phyloP scores from a whole-genome alignment of 345 rosid genomes.

The Adansonia digitata region DNA sequence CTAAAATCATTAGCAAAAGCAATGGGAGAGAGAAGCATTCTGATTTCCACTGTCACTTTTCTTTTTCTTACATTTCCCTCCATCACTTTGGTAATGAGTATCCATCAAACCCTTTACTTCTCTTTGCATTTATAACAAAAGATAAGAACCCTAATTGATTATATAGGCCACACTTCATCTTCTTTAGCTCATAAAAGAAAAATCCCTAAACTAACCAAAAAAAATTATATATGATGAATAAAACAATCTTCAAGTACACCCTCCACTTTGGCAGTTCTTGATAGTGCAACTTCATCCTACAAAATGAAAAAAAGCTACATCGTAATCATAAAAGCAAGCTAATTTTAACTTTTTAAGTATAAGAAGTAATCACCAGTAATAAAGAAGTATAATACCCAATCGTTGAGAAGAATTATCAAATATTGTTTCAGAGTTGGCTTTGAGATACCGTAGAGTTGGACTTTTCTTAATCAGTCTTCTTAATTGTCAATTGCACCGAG shows the following conservation, averaged over 20 bases:
- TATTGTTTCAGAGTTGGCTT: background rate
- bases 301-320: constrained; percentile 10
- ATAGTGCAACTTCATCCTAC: constrained; percentile 38
- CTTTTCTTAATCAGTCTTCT: constrained; percentile 4
- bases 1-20: constrained; percentile 37
- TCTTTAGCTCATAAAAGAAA: constrained; percentile 29
- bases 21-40: constrained; percentile 22
- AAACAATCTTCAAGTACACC: constrained; percentile 30
- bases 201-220: constrained; percentile 33
- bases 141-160: constrained; percentile 21
- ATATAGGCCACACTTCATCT: constrained; percentile 25
- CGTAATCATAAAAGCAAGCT: constrained; percentile 9
- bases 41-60: constrained; percentile 23
- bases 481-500: constrained; percentile 19
- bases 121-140: constrained; percentile 24
- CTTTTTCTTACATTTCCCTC: constrained; percentile 7
- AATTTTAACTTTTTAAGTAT: background rate
- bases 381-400: constrained; percentile 27
- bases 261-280: constrained; percentile 36
- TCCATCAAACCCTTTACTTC: constrained; percentile 19
- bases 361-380: constrained; percentile 4
- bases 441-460: constrained; percentile 22
- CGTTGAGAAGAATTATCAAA: constrained; percentile 10
- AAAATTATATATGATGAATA: constrained; percentile 44
- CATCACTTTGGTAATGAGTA: constrained; percentile 29